A percentile compares a stretch with the other conserved stretches of the same genome.
These are phyloP conservation scores for Trypanosoma cruzi DNA, from an alignment of 208 protist genomes.

Conservation along the genomic window DNA sequence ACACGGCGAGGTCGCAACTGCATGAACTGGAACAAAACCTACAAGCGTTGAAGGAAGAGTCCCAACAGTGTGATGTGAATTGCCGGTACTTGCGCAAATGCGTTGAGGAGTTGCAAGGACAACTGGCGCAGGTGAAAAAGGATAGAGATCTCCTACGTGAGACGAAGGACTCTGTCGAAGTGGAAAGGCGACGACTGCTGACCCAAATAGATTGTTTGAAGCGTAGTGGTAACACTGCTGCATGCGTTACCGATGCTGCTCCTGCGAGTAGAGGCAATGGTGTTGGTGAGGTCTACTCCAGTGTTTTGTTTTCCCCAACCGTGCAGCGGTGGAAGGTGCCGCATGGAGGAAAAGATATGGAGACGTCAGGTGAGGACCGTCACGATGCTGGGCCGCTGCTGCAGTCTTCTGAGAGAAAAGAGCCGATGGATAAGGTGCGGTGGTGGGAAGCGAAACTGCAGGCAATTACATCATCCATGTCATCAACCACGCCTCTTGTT, in stretches of 20 bases:
- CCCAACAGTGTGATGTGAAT: conserved; percentile 11
- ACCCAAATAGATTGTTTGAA: conserved; percentile 8
- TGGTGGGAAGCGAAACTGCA: conserved; percentile 22
- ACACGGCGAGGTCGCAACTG: neutral
- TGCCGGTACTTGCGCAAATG: conserved; percentile 10
- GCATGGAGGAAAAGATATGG: neutral
- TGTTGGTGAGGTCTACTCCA: neutral
- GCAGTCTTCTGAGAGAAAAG: neutral
- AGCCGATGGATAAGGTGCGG: conserved; percentile 16
- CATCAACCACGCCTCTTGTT: neutral
- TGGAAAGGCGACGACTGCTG: conserved; percentile 8
- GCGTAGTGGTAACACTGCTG: neutral
- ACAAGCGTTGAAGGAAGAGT: neutral
- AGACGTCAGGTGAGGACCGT: neutral
- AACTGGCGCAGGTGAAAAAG: conserved; percentile 5
- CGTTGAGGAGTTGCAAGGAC: conserved; percentile 18
- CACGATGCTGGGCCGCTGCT: neutral
- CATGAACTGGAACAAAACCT: neutral
- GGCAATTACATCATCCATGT: conserved; percentile 18
- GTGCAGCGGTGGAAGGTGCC: neutral
- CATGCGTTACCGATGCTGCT: too few relatives aligned
- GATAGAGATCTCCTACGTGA: conserved; percentile 12
- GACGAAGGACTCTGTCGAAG: conserved; percentile 5
- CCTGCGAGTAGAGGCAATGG: too few relatives aligned
- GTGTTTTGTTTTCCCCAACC: neutral